A percentile compares a stretch with the other conserved stretches of the same genome.
phyloP scores from a whole-genome alignment of 768 basidiomycete species.

The Pisolithus sp. region DNA sequence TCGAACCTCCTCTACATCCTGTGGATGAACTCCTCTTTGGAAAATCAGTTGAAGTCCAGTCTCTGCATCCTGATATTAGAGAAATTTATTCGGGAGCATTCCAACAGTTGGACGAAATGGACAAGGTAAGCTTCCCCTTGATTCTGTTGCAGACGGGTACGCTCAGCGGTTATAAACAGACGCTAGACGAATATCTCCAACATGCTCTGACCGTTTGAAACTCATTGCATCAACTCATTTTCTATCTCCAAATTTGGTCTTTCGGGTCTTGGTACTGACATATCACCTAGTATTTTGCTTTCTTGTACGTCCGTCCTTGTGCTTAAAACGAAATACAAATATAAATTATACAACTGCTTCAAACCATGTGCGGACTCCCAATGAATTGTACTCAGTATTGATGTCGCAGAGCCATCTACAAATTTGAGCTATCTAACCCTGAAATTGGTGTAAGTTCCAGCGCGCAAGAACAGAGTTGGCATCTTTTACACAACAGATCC shows the following conservation, averaged over 20 bases:
- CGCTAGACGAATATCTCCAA: constrained; percentile 25
- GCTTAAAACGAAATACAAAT: not conserved
- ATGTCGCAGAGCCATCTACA: no score
- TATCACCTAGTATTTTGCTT: constrained; percentile 1
- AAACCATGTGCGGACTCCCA: no score
- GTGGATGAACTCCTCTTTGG: constrained; percentile 75
- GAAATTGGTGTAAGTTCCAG: no score
- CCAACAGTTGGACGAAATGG: constrained; percentile 73
- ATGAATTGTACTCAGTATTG: no score
- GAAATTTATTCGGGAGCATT: constrained; percentile 68
- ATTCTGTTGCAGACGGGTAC: not conserved
- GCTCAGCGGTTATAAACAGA: constrained; percentile 9
- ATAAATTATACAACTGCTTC: not conserved
- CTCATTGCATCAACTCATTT: not conserved
- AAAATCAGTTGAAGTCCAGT: constrained; percentile 47
- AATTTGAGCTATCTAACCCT: no score
- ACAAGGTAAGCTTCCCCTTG: constrained; percentile 49
- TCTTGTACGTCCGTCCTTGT: not conserved
- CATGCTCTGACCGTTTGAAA: constrained; percentile 13
- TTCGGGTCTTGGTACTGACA: not conserved
- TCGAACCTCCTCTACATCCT: constrained; percentile 43
- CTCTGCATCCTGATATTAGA: constrained; percentile 63
- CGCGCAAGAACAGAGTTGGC: no score
- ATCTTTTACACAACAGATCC: no score
- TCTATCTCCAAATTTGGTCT: not conserved